Conservation (phyloP, 495 filamentous ascomycete species). For the Immersiella caudata region DNA sequence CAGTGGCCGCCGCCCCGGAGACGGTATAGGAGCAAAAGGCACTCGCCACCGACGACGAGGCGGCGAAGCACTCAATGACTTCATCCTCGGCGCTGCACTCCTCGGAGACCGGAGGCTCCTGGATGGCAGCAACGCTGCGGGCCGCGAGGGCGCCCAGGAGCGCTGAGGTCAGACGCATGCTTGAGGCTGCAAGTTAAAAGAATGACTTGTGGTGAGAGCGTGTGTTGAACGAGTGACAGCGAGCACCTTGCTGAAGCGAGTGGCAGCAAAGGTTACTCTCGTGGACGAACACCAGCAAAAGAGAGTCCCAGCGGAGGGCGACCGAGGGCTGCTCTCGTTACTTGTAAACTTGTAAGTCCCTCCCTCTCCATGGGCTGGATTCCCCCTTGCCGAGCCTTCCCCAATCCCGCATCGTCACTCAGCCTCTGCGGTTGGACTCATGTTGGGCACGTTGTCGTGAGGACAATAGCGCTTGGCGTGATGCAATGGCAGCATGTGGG, state of each 20-base stretch:
- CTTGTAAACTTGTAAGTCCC: neutral
- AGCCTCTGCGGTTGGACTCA: neutral
- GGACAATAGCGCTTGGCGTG: neutral
- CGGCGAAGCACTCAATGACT: constrained; percentile 1
- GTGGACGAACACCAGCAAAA: constrained; percentile 2
- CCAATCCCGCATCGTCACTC: neutral
- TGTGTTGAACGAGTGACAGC: neutral
- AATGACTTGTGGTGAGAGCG: constrained; percentile 6
- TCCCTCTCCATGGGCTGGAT: too few relatives aligned
- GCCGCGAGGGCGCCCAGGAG: constrained; percentile 2
- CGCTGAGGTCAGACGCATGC: neutral
- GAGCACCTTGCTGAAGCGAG: constrained; percentile 9
- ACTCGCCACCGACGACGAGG: neutral
- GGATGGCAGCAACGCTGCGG: neutral
- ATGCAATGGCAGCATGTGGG: neutral
- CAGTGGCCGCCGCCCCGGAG: neutral
- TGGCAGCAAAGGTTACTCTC: constrained; percentile 4
- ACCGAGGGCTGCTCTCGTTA: neutral
- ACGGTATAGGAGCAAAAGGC: neutral
- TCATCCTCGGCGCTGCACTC: neutral
- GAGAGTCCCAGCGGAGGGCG: neutral
- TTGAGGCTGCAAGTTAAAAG: neutral
- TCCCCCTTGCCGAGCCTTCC: neutral
- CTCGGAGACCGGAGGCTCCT: neutral
- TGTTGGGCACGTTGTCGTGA: neutral